These are phyloP conservation scores for Talaromyces sp. DNA, from an alignment of 2,329 filamentous ascomycete genomes.

Conservation along the genomic window DNA sequence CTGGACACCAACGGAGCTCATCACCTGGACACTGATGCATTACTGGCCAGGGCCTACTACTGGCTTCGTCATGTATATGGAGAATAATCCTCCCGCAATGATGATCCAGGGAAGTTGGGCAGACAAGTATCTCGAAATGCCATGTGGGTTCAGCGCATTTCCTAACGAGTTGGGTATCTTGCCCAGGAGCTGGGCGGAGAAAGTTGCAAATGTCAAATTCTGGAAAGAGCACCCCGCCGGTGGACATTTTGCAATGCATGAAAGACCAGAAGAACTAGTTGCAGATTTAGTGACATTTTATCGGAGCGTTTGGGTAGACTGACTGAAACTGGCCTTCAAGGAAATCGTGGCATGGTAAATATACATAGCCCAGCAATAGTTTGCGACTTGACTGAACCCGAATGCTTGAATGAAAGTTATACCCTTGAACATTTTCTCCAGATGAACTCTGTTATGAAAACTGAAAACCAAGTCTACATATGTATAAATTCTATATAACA, in stretches of 20 bases:
- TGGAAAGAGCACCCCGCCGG: slow-evolving; percentile 18
- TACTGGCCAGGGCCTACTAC: slow-evolving; percentile 19
- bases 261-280: background rate
- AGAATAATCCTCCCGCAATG: slow-evolving; percentile 4
- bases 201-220: slow-evolving; percentile 18
- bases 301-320: background rate
- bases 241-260: slow-evolving; percentile 16
- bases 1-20: slow-evolving; percentile 19
- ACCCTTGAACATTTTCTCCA: too few species aligned
- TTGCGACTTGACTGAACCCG: background rate
- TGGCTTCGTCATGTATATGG: slow-evolving; percentile 16
- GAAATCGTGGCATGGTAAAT: background rate
- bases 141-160: slow-evolving; percentile 19
- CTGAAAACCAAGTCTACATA: too few species aligned
- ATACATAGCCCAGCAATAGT: background rate
- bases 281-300: background rate
- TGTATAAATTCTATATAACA: too few species aligned
- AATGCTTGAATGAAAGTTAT: background rate
- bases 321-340: background rate
- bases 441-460: too few species aligned
- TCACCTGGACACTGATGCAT: slow-evolving; percentile 27
- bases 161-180: slow-evolving; percentile 18
- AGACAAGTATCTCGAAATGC: slow-evolving; percentile 14
- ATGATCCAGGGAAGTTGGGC: slow-evolving; percentile 13
- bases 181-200: slow-evolving; percentile 18